Percentiles rank a stretch among this genome's conserved stretches.
Conservation (phyloP, 2,329 filamentous ascomycete genomes). For the Alternaria triticimaculans region DNA sequence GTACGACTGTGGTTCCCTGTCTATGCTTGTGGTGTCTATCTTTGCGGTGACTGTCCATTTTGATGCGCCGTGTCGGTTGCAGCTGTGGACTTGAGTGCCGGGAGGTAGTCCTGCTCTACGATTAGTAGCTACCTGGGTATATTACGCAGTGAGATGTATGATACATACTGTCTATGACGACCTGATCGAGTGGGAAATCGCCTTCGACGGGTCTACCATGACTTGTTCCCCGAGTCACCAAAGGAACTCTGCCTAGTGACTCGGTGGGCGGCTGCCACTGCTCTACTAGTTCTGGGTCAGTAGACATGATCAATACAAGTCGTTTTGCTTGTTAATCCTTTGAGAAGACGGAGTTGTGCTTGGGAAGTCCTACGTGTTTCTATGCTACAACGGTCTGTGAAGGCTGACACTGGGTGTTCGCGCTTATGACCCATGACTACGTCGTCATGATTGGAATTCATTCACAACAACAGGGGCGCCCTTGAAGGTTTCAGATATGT, state of each 20-base stretch:
- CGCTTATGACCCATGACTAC: not conserved
- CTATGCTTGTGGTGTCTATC: not conserved
- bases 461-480: not conserved
- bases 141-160: not conserved
- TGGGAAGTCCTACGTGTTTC: not conserved
- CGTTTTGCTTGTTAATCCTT: not conserved
- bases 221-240: not conserved
- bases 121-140: not conserved
- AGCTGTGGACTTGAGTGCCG: not conserved
- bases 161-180: not conserved
- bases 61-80: not conserved
- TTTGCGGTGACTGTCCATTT: not conserved
- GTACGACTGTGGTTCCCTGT: accelerated
- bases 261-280: not conserved
- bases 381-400: not conserved
- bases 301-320: not conserved
- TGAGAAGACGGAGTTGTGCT: not conserved
- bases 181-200: not conserved
- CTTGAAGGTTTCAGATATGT: not conserved
- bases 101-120: not conserved
- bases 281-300: not conserved
- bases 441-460: not conserved
- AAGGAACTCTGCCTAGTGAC: not conserved
- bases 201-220: not conserved
- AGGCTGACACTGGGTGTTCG: not conserved